Base-by-base conservation (phyloP, 192 early-diverging fungal genomes). In the Backusella australiensis region DNA sequence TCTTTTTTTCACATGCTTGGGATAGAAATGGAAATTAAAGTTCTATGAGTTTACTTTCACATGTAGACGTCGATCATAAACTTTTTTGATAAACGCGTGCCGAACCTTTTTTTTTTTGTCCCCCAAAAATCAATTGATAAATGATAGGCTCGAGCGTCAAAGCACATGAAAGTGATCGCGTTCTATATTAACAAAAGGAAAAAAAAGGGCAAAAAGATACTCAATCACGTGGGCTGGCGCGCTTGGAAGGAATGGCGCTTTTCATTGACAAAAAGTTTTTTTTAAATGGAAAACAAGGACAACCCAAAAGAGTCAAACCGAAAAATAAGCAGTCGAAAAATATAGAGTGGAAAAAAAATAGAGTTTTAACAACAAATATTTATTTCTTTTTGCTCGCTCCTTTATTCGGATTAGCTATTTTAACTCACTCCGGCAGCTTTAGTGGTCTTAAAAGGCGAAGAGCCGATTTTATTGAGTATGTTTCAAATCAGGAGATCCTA, bases 381-480 rank as follows among this genome's bases (percentile, higher is more conserved):
- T 19, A 21, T 14, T 29, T 29, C 23, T 63, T 63, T 63, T 63
- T 8, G 26, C 56, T 15, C 21, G 26, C 26, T 63, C 23, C 1
- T 29, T 29, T 8, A 29, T 29, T 63, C 56, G 56, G 56, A 63
- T 63, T 63, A 32, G 26, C 56, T 63, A 63, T 29, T 63, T 63
- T 63, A 63, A 63, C 56, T 63, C 23, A 63, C 56, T 63, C 56
- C 56, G 56, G 56, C 8, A 63, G 56, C 3, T 63, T 29, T 14
- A 21, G 26, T 63, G 12, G 56, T 63, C 56, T 63, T 63, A 63
- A 63, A 63, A 63, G 56, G 56, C 56, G 56, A 63, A 63, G 56
- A 63, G 56, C 56, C 56, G 56, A 63, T 63, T 63, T 63, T 63
- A 63, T 63, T 63, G 56, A 63, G 2, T 63, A 63, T 63, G 56